Evolutionary conservation across 192 early-diverging fungal species (phyloP).

Genomic region (Polychytrium aggregatum): DNA sequence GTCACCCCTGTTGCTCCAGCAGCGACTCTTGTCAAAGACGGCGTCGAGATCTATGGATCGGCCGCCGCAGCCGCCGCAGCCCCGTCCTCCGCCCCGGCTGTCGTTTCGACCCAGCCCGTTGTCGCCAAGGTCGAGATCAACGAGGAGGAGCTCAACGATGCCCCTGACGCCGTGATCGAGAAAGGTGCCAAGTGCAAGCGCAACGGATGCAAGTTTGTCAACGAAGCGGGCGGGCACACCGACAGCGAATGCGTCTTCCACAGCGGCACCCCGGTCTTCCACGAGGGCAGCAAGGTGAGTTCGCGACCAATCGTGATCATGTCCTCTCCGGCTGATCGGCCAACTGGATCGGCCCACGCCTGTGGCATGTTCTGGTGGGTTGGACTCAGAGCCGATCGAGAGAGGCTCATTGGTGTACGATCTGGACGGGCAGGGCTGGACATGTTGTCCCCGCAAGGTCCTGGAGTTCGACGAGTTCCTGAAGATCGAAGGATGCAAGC

Average conservation of each 20-base stretch:
- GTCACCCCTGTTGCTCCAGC: conserved; percentile 11
- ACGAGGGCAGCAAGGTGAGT: conserved; percentile 82
- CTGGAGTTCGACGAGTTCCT: conserved; percentile 98
- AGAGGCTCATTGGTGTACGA: too few species aligned
- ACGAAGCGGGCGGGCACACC: conserved; percentile 40
- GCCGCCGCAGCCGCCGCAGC: conserved; percentile 15
- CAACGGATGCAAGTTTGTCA: conserved; percentile 65
- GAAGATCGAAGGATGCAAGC: conserved; percentile 84
- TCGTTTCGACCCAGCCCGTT: too few species aligned
- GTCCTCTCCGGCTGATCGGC: too few species aligned
- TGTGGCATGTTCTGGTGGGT: too few species aligned
- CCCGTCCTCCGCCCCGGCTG: too few species aligned
- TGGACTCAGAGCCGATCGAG: too few species aligned
- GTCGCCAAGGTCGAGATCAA: too few species aligned
- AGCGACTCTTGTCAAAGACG: conserved; percentile 9
- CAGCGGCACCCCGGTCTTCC: conserved; percentile 83
- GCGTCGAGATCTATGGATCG: conserved; percentile 25
- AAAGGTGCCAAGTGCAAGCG: conserved; percentile 75
- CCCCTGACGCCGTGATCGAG: conserved; percentile 55
- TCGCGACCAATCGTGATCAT: too few species aligned
- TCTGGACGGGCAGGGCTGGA: conserved; percentile 86
- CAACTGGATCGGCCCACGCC: too few species aligned
- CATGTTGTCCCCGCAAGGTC: conserved; percentile 88
- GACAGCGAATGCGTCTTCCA: conserved; percentile 76
- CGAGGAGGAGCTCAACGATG: conserved; percentile 66